phyloP scores from a whole-genome alignment of 495 filamentous ascomycete species.

The Rhizodiscina lignyota region DNA sequence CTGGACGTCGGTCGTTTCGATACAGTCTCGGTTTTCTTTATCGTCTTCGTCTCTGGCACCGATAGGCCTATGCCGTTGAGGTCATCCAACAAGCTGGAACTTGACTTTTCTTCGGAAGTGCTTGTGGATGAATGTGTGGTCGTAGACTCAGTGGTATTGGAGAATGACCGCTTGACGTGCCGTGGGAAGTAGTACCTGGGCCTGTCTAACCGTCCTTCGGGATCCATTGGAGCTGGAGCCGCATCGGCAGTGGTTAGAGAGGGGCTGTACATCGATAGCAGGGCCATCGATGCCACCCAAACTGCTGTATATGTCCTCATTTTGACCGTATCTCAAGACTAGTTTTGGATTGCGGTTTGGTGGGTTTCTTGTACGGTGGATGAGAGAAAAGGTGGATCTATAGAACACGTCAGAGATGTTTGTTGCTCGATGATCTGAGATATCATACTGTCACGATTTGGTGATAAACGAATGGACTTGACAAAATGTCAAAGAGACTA shows the following conservation, averaged over 20 bases:
- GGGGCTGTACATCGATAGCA: slow-evolving; percentile 18
- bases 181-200: slow-evolving; percentile 32
- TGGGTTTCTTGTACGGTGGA: slow-evolving; percentile 4
- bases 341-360: too few species aligned
- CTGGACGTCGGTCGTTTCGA: neutral
- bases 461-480: slow-evolving; percentile 22
- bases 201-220: slow-evolving; percentile 12
- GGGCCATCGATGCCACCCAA: slow-evolving; percentile 21
- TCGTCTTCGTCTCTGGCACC: neutral
- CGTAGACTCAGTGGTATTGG: slow-evolving; percentile 11
- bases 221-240: slow-evolving; percentile 20
- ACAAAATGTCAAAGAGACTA: slow-evolving; percentile 11
- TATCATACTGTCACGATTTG: slow-evolving; percentile 11
- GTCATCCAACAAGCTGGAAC: too few species aligned
- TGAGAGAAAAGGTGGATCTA: slow-evolving; percentile 3
- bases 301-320: slow-evolving; percentile 21
- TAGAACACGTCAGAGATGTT: slow-evolving; percentile 2
- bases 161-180: slow-evolving; percentile 27
- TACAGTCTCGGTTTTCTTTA: neutral
- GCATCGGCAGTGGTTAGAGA: slow-evolving; percentile 22
- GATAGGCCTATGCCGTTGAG: neutral
- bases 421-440: neutral
- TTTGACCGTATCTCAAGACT: slow-evolving; percentile 8
- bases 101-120: too few species aligned
- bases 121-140: too few species aligned